These are phyloP conservation scores for Gautieria morchelliformis DNA, from an alignment of 768 basidiomycete genomes.

Conservation along the genomic window DNA sequence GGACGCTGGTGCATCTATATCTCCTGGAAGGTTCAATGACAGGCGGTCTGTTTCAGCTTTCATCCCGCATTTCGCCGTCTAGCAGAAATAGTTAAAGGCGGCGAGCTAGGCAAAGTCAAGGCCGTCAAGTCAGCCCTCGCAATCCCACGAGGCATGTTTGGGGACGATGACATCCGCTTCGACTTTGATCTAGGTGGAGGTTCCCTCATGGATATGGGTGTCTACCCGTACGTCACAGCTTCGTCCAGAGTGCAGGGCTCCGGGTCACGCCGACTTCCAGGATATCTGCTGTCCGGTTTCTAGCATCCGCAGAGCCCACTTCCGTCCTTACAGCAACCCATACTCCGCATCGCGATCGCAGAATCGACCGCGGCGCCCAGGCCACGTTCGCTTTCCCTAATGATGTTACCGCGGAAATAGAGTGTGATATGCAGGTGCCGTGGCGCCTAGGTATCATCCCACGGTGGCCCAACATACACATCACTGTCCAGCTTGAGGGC, in stretches of 20 bases:
- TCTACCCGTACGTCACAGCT: not conserved
- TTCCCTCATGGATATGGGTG: no score
- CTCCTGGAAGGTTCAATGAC: not conserved
- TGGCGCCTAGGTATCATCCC: slow-evolving; percentile 28
- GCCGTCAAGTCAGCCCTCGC: slow-evolving; percentile 3
- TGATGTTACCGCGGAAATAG: slow-evolving; percentile 20
- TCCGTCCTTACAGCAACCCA: not conserved
- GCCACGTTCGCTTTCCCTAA: slow-evolving; percentile 25
- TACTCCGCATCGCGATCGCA: slow-evolving; percentile 11
- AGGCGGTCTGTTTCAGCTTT: slow-evolving; percentile 10
- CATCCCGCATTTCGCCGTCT: slow-evolving; percentile 14
- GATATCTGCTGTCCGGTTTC: not conserved
- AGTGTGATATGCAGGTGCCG: slow-evolving; percentile 25
- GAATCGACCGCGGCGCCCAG: slow-evolving; percentile 24
- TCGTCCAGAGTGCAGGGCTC: not conserved
- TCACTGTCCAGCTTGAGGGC: slow-evolving; percentile 33
- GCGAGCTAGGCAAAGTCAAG: not conserved
- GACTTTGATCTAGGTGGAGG: no score
- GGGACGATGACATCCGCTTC: no score
- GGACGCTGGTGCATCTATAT: not conserved
- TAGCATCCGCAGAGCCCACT: not conserved
- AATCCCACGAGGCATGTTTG: not conserved
- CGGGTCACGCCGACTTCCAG: no score
- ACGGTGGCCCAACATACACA: slow-evolving; percentile 24
- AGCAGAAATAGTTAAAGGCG: no score